Percentiles rank a stretch among this genome's conserved stretches.
Evolutionary conservation across 495 filamentous ascomycete species (phyloP).

Genomic region (Collariella sp.): DNA sequence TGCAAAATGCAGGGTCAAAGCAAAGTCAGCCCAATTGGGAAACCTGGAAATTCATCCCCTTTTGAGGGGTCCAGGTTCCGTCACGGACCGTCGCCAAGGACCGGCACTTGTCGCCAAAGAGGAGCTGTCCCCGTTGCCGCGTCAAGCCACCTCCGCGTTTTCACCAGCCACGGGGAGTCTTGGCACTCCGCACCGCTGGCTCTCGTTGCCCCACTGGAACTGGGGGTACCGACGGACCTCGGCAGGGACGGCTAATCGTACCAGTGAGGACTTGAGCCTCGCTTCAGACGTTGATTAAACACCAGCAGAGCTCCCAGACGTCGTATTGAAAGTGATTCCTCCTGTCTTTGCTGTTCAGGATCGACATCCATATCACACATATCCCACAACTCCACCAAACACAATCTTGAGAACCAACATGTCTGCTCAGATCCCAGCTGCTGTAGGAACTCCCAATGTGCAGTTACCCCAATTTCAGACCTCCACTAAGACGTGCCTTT

Average conservation of each 20-base stretch:
- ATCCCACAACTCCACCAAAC: background rate
- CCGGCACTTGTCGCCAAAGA: background rate
- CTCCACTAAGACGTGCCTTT: slow-evolving; percentile 20
- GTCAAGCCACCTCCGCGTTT: slow-evolving; percentile 19
- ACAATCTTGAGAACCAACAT: slow-evolving; percentile 29
- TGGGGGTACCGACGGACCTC: slow-evolving; percentile 15
- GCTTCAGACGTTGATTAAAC: slow-evolving; percentile 4
- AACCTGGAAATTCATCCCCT: too few species aligned
- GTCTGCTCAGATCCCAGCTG: slow-evolving; percentile 58
- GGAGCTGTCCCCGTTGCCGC: background rate
- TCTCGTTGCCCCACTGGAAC: slow-evolving; percentile 2
- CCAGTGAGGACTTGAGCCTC: background rate
- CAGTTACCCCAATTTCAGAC: background rate
- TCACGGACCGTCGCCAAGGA: too few species aligned
- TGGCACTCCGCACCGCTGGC: slow-evolving; percentile 9
- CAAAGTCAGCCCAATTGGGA: too few species aligned
- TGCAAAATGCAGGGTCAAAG: too few species aligned
- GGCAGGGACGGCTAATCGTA: slow-evolving; percentile 12
- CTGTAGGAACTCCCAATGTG: slow-evolving; percentile 41
- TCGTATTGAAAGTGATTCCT: background rate
- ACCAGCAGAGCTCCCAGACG: background rate
- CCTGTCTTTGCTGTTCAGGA: background rate
- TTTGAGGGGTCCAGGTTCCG: too few species aligned
- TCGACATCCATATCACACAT: background rate
- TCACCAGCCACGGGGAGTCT: slow-evolving; percentile 7